phyloP scores from a whole-genome alignment of 495 filamentous ascomycete genomes.

The Aspergillus olivimuriae region DNA sequence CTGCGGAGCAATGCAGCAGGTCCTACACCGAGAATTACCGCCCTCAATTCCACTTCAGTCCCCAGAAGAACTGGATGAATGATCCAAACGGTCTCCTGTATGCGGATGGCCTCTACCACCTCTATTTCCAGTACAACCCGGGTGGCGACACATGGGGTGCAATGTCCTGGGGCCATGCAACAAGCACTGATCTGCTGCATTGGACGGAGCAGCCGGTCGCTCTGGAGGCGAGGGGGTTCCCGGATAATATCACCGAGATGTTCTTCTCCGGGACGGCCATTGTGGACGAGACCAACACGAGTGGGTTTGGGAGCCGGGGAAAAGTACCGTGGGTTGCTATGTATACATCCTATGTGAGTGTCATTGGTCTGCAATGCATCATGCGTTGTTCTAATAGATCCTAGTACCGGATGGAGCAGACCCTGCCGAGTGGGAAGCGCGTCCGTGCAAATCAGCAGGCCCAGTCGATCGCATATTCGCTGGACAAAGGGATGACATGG shows the following conservation, averaged over 20 bases:
- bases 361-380: no score
- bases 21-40: slow-evolving; percentile 42
- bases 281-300: slow-evolving; percentile 50
- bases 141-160: slow-evolving; percentile 25
- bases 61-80: slow-evolving; percentile 49
- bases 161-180: slow-evolving; percentile 39
- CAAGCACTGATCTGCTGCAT: slow-evolving; percentile 32
- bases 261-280: slow-evolving; percentile 50
- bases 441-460: slow-evolving; percentile 35
- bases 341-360: slow-evolving; percentile 42
- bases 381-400: background rate
- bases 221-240: slow-evolving; percentile 33
- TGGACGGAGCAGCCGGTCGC: slow-evolving; percentile 35
- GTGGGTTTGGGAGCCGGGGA: slow-evolving; percentile 41
- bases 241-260: slow-evolving; percentile 37
- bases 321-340: slow-evolving; percentile 48
- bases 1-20: no score
- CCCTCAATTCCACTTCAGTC: slow-evolving; percentile 47
- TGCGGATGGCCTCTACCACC: slow-evolving; percentile 27
- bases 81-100: slow-evolving; percentile 54
- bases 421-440: slow-evolving; percentile 20
- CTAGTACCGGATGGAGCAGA: slow-evolving; percentile 17
- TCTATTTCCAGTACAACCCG: slow-evolving; percentile 40
- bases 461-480: slow-evolving; percentile 52
- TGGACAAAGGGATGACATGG: slow-evolving; percentile 48